Base-by-base conservation (phyloP, 345 rosid species). In the Draba incana region DNA sequence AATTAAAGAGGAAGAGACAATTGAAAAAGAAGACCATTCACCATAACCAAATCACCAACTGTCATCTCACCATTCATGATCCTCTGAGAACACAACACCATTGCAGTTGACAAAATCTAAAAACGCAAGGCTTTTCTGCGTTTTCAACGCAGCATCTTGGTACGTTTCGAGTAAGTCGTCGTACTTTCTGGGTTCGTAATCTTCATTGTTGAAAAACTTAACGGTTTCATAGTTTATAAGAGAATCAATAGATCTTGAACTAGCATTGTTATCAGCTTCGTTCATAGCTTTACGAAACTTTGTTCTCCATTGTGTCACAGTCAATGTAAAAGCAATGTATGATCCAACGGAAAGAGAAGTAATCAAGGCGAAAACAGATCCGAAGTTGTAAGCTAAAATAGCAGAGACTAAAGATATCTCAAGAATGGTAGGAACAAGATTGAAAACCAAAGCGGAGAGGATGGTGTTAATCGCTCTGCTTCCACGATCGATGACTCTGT, bases 41-140 rank as follows among this genome's bases (percentile, higher is more conserved):
- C 99, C 99, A 94, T 77, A 58, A 94, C 99, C 92, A 94, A 79
- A 82, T 94, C 97, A 71, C 99, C 99, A 75, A 94, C 84, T 20
- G 96, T 87, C 97, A 94, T 88, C 75, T 79, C 62, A 61, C 97
- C 95, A 53, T 59, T 84, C 84, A 87, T 81, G 48, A 94, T 94
- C 52, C 92, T 88, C 8, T 84, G 82, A 8, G 97, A 87, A 77
- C 96, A 94, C 64, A 94, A 71, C 44, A 91, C 99, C 99, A 94
- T 91, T 35, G 97, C 82, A 6, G 85, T 61, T 38, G 99, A 94
- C 43, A 94, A 94, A 94, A 72, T 94, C 92, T 57, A 94, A 75
- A 65, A 85, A 82, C 9, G 92, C 96, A 70, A 89, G 97, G 64
- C 99, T 94, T 48, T 87, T 71, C 57, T 89, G 96, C 23, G 97